Evolutionary conservation across 257 asterid genomes (phyloP), one percentile per base, ranked within the genome.

Genomic region (Solanum pimpinellifolium): DNA sequence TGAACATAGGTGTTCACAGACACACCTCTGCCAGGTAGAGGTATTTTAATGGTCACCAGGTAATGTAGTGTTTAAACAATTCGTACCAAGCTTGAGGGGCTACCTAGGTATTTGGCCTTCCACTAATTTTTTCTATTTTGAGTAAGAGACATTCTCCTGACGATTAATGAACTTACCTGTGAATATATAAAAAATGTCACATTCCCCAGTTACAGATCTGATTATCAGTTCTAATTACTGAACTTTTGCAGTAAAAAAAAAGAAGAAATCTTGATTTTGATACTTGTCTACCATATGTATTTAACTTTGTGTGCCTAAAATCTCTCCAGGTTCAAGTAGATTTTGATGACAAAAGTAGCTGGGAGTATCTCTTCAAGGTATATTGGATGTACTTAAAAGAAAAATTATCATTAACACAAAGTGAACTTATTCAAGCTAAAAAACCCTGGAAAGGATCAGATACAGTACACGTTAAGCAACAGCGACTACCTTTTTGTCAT

Each of bases 301-400:
- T 49, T 49, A 11, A 31, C 69, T 47, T 81, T 49, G 41, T 47
- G 31, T 49, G 85, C 69, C 69, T 81, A 44, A 85, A 49, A 49
- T 87, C 86, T 83, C 66, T 35, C 92, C 95, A 96, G 98, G 93
- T 92, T 80, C 88, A 92, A 90, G 96, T 96, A 86, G 98, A 96
- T 93, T 96, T 96, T 90, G 98, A 96, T 87, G 99, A 96, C 92
- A 87, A 89, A 84, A 90, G 86, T 47, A 95, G 98, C 93, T 96
- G 98, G 97, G 99, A 96, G 88, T 94, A 95, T 92, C 98, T 96
- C 87, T 96, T 96, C 92, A 95, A 96, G 90, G 92, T 93, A 86
- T 96, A 96, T 88, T 96, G 99, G 99, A 90, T 93, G 86, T 70
- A 41, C 87, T 90, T 96, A 88, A 95, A 92, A 86, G 95, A 91